Percentiles rank a stretch among this genome's conserved stretches.
phyloP scores from a whole-genome alignment of 2,329 filamentous ascomycete species.

The Pseudodiploospora longispora region DNA sequence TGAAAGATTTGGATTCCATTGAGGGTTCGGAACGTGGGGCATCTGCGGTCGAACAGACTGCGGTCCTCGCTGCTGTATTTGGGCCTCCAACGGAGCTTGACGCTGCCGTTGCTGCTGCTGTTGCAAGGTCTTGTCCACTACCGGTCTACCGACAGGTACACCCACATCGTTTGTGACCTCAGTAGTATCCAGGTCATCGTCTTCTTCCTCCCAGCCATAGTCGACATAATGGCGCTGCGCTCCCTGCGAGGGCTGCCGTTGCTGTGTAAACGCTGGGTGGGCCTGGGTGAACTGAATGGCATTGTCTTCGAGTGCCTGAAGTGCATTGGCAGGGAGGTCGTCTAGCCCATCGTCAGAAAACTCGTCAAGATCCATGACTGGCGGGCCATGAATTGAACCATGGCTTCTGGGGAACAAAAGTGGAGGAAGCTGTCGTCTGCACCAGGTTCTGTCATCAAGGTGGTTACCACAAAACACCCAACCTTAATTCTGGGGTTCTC shows the following conservation, averaged over 20 bases:
- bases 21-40: constrained; percentile 26
- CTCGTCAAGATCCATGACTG: constrained; percentile 40
- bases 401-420: constrained; percentile 2
- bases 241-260: constrained; percentile 14
- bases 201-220: constrained; percentile 43
- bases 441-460: background rate
- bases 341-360: constrained; percentile 59
- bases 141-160: constrained; percentile 27
- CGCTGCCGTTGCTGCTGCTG: constrained; percentile 21
- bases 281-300: constrained; percentile 54
- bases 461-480: background rate
- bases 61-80: constrained; percentile 6
- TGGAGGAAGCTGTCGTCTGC: constrained; percentile 1
- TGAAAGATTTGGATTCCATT: constrained; percentile 28
- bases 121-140: constrained; percentile 28
- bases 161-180: constrained; percentile 45
- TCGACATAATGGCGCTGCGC: constrained; percentile 23
- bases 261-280: constrained; percentile 19
- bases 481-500: too few species aligned
- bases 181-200: constrained; percentile 51
- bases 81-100: constrained; percentile 4
- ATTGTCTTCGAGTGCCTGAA: constrained; percentile 56
- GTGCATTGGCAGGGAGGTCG: constrained; percentile 45
- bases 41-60: constrained; percentile 18
- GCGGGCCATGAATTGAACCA: constrained; percentile 11